Conservation (phyloP, 2,329 filamentous ascomycete genomes). For the Fusarium foetens region DNA sequence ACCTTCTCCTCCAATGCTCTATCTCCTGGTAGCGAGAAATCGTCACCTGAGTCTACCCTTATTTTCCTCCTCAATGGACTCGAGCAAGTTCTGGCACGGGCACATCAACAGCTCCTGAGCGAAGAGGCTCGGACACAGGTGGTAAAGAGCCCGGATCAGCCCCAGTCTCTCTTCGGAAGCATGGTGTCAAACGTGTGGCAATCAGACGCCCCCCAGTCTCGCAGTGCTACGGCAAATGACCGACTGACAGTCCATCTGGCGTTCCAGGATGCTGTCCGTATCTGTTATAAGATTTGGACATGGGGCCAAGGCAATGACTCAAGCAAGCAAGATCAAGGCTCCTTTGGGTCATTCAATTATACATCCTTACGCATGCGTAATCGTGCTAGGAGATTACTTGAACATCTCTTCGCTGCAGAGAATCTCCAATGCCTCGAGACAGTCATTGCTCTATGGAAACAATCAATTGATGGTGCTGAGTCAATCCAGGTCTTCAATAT, state of each 20-base stretch:
- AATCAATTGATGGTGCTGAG: constrained; percentile 56
- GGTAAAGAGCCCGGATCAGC: constrained; percentile 82
- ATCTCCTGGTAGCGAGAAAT: constrained; percentile 39
- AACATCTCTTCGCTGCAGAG: constrained; percentile 93
- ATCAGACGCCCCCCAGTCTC: constrained; percentile 78
- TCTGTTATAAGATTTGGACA: constrained; percentile 94
- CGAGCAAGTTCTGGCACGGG: constrained; percentile 87
- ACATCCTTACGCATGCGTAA: constrained; percentile 93
- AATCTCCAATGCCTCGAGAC: constrained; percentile 94
- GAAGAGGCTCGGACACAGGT: constrained; percentile 78
- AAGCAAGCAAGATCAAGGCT: constrained; percentile 70
- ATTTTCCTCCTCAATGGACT: constrained; percentile 92
- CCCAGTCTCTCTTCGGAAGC: constrained; percentile 90
- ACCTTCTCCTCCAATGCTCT: constrained; percentile 62
- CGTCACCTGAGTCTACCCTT: constrained; percentile 73
- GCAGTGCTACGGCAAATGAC: constrained; percentile 89
- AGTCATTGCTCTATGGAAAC: constrained; percentile 84
- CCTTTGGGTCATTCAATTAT: constrained; percentile 85
- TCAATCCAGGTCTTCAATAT: constrained; percentile 81
- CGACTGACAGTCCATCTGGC: constrained; percentile 93
- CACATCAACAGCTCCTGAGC: constrained; percentile 81
- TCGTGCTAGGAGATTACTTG: constrained; percentile 84
- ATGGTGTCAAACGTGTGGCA: constrained; percentile 94
- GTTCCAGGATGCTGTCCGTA: constrained; percentile 93
- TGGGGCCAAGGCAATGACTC: constrained; percentile 79